Evolutionary conservation across 495 filamentous ascomycete species (phyloP).

Genomic region (Copromyces sp.): DNA sequence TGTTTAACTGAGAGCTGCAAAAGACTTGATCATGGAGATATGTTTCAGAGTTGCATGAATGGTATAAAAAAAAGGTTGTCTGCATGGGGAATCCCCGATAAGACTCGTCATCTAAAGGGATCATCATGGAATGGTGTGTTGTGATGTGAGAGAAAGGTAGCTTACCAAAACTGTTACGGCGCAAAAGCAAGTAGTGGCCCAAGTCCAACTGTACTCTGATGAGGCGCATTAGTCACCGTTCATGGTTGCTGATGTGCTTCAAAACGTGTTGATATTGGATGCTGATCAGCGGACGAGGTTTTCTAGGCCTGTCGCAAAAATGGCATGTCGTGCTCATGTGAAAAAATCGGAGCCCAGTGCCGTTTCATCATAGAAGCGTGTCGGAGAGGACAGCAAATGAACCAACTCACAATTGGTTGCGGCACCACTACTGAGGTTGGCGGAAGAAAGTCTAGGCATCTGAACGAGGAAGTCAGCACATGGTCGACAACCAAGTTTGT

Average conservation of each 20-base stretch:
- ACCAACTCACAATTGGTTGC: constrained; percentile 11
- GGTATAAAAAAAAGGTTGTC: constrained; percentile 59
- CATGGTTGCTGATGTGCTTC: constrained; percentile 10
- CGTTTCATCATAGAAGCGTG: constrained; percentile 72
- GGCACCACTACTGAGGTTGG: neutral
- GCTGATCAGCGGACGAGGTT: constrained; percentile 97
- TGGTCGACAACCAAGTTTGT: neutral
- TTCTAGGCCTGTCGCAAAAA: constrained; percentile 99
- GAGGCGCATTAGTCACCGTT: neutral
- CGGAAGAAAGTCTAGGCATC: neutral
- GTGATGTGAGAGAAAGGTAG: neutral
- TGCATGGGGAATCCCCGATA: constrained; percentile 70
- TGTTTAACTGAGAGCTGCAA: neutral
- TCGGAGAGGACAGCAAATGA: constrained; percentile 5
- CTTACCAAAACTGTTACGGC: constrained; percentile 2
- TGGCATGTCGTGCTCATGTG: constrained; percentile 77
- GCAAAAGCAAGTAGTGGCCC: neutral
- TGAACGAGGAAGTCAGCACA: constrained; percentile 9
- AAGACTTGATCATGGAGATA: constrained; percentile 1
- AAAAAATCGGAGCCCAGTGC: constrained; percentile 97
- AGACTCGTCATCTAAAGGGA: constrained; percentile 78
- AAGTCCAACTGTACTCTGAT: neutral
- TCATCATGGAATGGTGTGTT: constrained; percentile 46
- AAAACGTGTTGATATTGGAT: constrained; percentile 10
- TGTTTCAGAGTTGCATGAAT: constrained; percentile 69